These are phyloP conservation scores for Apiotrichum siamense DNA, from an alignment of 1,284 basidiomycete species.

Conservation along the genomic window DNA sequence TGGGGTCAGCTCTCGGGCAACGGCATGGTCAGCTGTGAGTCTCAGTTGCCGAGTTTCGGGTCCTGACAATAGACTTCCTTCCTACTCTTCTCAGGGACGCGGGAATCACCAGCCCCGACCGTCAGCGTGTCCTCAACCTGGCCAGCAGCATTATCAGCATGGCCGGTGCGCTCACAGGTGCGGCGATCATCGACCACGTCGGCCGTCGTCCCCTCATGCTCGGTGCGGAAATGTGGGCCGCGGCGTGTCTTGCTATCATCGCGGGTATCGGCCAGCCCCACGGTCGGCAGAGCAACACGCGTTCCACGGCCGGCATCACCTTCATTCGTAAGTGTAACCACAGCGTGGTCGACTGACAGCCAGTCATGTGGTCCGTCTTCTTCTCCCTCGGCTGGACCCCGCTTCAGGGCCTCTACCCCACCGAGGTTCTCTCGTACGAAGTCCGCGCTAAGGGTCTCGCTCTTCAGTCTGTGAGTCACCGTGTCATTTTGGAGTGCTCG, in stretches of 20 bases:
- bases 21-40: conserved; percentile 47
- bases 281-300: conserved; percentile 17
- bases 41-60: too few relatives aligned
- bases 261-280: conserved; percentile 24
- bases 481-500: too few relatives aligned
- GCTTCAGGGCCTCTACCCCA: conserved; percentile 56
- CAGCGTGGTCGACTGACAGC: neutral
- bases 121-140: conserved; percentile 28
- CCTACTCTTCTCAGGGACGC: conserved; percentile 25
- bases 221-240: conserved; percentile 18
- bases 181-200: conserved; percentile 22
- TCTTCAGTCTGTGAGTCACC: conserved; percentile 21
- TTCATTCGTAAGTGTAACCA: conserved; percentile 21
- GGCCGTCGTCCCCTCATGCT: conserved; percentile 32
- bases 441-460: conserved; percentile 52
- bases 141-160: conserved; percentile 29
- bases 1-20: conserved; percentile 34
- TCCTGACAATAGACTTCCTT: too few relatives aligned
- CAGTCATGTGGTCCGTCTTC: conserved; percentile 14
- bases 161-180: conserved; percentile 26
- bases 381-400: conserved; percentile 55
- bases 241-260: conserved; percentile 25
- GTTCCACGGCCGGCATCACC: conserved; percentile 30
- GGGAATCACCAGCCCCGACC: conserved; percentile 23
- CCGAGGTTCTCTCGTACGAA: conserved; percentile 55